A percentile compares a stretch with the other conserved stretches of the same genome.
These are phyloP conservation scores for Claviceps maximensis DNA, from an alignment of 2,329 filamentous ascomycete genomes.

Conservation along the genomic window DNA sequence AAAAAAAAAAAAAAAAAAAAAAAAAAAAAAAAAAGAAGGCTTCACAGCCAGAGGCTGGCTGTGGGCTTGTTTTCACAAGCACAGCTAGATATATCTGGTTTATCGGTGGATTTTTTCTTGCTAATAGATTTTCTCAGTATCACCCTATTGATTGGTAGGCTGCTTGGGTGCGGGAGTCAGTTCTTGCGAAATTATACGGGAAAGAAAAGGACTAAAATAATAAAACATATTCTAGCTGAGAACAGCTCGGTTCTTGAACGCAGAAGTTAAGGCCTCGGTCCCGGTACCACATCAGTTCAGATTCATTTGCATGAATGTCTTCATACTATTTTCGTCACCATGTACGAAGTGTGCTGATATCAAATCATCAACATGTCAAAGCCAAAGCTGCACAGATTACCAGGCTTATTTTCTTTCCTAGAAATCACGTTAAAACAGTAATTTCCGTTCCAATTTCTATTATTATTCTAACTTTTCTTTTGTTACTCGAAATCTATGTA, in stretches of 20 bases:
- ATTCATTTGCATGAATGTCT: background rate
- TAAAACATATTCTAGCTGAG: background rate
- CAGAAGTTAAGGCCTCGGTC: background rate
- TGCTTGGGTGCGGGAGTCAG: background rate
- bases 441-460: no score
- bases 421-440: background rate
- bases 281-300: background rate
- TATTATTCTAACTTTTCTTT: background rate
- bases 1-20: no score
- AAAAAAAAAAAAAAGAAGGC: no score
- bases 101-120: constrained; percentile 55
- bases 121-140: constrained; percentile 46
- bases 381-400: background rate
- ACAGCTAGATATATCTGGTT: background rate
- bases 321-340: background rate
- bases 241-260: background rate
- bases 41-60: background rate
- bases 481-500: background rate
- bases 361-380: background rate
- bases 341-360: background rate
- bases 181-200: background rate
- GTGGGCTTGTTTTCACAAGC: background rate
- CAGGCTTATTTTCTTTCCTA: no score
- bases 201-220: background rate
- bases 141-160: background rate